Conservation (phyloP, 23 red algal genomes). For the Pyropia yezoensis region DNA sequence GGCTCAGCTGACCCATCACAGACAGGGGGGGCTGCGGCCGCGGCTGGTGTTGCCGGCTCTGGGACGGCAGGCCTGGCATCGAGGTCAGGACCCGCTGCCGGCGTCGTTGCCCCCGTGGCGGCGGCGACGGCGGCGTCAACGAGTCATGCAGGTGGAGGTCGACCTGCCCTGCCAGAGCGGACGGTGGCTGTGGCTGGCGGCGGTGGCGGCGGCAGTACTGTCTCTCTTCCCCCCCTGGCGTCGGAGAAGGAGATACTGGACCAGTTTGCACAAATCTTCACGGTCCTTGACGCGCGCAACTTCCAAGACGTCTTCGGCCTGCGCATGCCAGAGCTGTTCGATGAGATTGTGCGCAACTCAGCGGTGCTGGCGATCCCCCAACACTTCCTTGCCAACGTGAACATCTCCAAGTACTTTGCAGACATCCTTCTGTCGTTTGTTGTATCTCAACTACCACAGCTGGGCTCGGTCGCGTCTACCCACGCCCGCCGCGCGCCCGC, state of each 20-base stretch:
- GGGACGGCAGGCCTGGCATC: too few species aligned
- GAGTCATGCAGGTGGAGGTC: too few species aligned
- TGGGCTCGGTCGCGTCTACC: constrained; percentile 2
- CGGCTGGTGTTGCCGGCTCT: too few species aligned
- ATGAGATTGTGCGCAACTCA: constrained; percentile 63
- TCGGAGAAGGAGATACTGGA: constrained; percentile 80
- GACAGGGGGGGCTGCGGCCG: too few species aligned
- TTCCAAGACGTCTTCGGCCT: constrained; percentile 90
- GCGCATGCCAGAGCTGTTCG: constrained; percentile 67
- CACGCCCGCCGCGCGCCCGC: constrained; percentile 11
- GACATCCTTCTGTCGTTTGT: constrained; percentile 91
- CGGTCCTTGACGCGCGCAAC: constrained; percentile 58
- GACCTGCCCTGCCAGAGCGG: too few species aligned
- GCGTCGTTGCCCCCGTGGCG: too few species aligned
- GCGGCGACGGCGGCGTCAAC: too few species aligned
- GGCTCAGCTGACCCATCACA: too few species aligned
- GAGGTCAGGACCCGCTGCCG: too few species aligned
- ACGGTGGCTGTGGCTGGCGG: too few species aligned
- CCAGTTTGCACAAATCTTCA: constrained; percentile 93
- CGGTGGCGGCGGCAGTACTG: too few species aligned
- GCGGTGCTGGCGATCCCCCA: constrained; percentile 79
- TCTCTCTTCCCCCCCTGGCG: too few species aligned
- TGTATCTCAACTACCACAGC: constrained; percentile 35
- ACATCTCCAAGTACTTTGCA: constrained; percentile 86
- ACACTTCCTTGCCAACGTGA: constrained; percentile 79